Evolutionary conservation across 306 rosid species (phyloP).

Genomic region (Phaseolus lunatus): DNA sequence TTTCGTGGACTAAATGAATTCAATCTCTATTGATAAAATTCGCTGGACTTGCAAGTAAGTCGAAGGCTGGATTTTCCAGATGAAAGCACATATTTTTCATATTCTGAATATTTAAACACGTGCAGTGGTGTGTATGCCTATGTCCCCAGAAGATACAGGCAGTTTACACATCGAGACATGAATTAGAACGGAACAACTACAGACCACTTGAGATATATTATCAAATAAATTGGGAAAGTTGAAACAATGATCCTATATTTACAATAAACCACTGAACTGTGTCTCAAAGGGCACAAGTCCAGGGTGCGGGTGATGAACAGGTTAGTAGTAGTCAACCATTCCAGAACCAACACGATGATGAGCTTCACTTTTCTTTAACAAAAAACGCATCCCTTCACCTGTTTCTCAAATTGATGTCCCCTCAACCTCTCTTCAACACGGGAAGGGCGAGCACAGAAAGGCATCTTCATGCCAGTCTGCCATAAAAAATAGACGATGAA

Average conservation of each 20-base stretch:
- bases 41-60: constrained; percentile 1
- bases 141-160: constrained; percentile 17
- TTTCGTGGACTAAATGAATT: not conserved
- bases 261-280: constrained; percentile 61
- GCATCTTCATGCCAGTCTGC: constrained; percentile 59
- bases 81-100: constrained; percentile 30
- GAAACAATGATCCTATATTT: constrained; percentile 69
- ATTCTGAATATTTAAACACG: constrained; percentile 21
- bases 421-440: constrained; percentile 46
- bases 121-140: constrained; percentile 42
- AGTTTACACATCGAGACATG: constrained; percentile 32
- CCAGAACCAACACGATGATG: constrained; percentile 29
- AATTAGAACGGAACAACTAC: constrained; percentile 57
- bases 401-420: constrained; percentile 40
- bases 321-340: constrained; percentile 70
- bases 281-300: constrained; percentile 46
- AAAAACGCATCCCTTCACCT: constrained; percentile 46
- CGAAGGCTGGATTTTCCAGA: constrained; percentile 35
- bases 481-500: constrained; percentile 24
- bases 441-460: constrained; percentile 45
- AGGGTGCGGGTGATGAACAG: constrained; percentile 52
- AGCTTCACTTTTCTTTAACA: constrained; percentile 46
- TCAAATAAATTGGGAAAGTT: constrained; percentile 56
- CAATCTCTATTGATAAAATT: not conserved
- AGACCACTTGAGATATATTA: constrained; percentile 56